phyloP scores from a whole-genome alignment of 1,139 yeast species.

The Casaregolazyma lundiana region DNA sequence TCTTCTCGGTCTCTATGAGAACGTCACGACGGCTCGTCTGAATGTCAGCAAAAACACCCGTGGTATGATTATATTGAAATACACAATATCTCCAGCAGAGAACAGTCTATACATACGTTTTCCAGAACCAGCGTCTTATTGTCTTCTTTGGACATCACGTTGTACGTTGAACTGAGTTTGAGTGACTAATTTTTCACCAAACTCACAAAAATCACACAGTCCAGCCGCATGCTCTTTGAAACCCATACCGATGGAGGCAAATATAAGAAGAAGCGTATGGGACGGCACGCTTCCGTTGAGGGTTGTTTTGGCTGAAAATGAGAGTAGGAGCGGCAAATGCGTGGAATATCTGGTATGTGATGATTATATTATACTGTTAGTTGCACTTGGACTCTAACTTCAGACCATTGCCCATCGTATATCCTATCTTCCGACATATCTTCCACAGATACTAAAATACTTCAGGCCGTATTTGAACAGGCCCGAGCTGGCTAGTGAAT shows the following conservation, averaged over 20 bases:
- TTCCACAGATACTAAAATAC: conserved; percentile 40
- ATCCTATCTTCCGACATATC: conserved; percentile 54
- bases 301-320: conserved; percentile 33
- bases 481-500: conserved; percentile 31
- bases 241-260: conserved; percentile 1
- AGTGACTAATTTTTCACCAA: too few species aligned
- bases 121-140: conserved; percentile 38
- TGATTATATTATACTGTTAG: neutral
- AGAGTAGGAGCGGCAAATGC: conserved; percentile 25
- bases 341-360: conserved; percentile 22
- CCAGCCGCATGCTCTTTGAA: neutral
- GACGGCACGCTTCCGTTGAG: conserved; percentile 50
- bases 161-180: too few species aligned
- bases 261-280: conserved; percentile 43
- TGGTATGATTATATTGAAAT: too few species aligned
- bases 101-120: conserved; percentile 35
- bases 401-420: conserved; percentile 40
- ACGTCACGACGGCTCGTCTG: conserved; percentile 89
- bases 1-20: conserved; percentile 81
- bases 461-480: conserved; percentile 40
- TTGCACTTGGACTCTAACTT: conserved; percentile 12
- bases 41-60: neutral
- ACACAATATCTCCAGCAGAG: too few species aligned
- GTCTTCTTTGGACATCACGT: conserved; percentile 14
- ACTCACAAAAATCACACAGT: too few species aligned